Evolutionary conservation across 2,329 filamentous ascomycete species (phyloP).

Genomic region (Tolypocladium paradoxum): DNA sequence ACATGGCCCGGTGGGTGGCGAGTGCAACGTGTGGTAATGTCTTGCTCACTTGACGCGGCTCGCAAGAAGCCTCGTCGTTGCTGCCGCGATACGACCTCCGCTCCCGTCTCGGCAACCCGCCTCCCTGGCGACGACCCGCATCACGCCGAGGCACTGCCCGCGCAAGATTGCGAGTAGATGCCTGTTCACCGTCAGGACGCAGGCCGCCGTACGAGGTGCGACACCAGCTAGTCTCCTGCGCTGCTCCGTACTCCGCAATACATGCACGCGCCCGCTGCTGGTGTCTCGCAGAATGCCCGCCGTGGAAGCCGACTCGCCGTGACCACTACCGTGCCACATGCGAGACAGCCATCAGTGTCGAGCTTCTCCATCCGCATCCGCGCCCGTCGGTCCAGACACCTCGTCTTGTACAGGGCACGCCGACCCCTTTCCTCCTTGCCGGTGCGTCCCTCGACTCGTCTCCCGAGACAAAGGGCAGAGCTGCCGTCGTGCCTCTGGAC

Average conservation of each 20-base stretch:
- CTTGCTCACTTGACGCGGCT: background rate
- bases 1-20: background rate
- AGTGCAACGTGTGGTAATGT: background rate
- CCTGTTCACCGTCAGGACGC: background rate
- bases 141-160: background rate
- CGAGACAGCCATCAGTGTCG: background rate
- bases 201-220: background rate
- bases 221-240: background rate
- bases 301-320: background rate
- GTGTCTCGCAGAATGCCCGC: background rate
- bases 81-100: background rate
- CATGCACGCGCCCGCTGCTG: background rate
- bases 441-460: background rate
- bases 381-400: background rate
- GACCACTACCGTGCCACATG: background rate
- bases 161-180: background rate
- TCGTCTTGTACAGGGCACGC: background rate
- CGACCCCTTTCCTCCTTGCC: background rate
- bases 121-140: background rate
- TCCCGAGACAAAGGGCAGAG: too few species aligned
- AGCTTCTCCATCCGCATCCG: background rate
- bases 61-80: background rate
- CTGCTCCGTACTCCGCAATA: background rate
- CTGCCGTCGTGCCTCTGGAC: background rate
- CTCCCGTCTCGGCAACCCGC: background rate